phyloP scores from a whole-genome alignment of 352 stramenopile species.

The Phytopythium vexans region DNA sequence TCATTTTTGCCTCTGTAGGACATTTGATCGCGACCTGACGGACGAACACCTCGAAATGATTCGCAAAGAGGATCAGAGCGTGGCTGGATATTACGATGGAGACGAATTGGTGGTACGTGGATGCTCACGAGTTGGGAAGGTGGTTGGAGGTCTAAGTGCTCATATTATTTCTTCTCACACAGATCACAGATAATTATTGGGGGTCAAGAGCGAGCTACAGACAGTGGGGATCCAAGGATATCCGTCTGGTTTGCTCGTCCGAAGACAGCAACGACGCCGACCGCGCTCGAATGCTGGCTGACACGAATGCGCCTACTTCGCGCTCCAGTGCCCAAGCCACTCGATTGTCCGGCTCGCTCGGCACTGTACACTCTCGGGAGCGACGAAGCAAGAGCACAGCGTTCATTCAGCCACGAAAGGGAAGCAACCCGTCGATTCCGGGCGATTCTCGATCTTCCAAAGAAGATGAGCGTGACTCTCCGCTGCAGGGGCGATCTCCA shows the following conservation, averaged over 20 bases:
- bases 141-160: not conserved
- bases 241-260: constrained; percentile 29
- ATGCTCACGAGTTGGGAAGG: not conserved
- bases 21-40: constrained; percentile 64
- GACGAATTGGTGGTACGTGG: constrained; percentile 21
- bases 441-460: constrained; percentile 3
- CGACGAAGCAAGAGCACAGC: constrained; percentile 73
- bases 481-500: constrained; percentile 48
- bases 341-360: constrained; percentile 1
- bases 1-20: constrained; percentile 25
- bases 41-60: constrained; percentile 55
- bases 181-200: constrained; percentile 60
- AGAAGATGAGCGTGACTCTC: constrained; percentile 32
- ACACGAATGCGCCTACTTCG: constrained; percentile 18
- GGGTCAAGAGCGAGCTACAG: constrained; percentile 52
- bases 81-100: constrained; percentile 62
- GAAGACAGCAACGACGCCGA: constrained; percentile 31
- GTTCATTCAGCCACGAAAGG: constrained; percentile 39
- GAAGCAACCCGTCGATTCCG: constrained; percentile 3
- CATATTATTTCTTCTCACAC: not conserved
- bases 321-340: constrained; percentile 6
- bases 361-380: constrained; percentile 24
- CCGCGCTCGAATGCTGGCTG: constrained; percentile 30
- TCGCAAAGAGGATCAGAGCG: constrained; percentile 53
- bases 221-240: constrained; percentile 53